Evolutionary conservation across 2,329 filamentous ascomycete species (phyloP), one percentile per base, ranked within the genome.

Genomic region (Tricladium varicosporioides): DNA sequence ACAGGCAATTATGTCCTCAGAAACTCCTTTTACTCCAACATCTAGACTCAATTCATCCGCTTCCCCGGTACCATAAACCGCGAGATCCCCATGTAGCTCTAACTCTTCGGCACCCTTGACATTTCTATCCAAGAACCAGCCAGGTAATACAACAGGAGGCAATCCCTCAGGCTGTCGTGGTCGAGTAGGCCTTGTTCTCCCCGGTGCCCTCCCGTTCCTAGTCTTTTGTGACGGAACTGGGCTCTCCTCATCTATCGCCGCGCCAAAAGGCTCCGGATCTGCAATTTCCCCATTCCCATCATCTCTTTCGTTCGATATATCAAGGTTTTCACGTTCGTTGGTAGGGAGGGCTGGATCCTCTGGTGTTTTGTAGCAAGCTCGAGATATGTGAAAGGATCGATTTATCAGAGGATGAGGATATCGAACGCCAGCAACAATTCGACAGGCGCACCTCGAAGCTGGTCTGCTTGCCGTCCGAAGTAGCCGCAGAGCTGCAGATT

Each of bases 91-190:
- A 18, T 54, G 57, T 10, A 57, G 27, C 13, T 52, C 36, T 40
- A 57, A 32, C 31, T 66, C 59, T 31, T 57, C 63, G 5, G 57
- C 31, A 44, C 56, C 59, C 19, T 63, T 61, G 27, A 88, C 76
- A 54, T 80, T 80, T 16, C 74, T 69, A 42, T 78, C 71, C 53
- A 83, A 70, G 60, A 88, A 89, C 70, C 76, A 80, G 55, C 76
- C 70, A 0, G 86, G 84, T 13, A 89, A 72, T 50, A 78, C 74
- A 18, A 83, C 72, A 2, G 77, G 74, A n/a, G 81, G 81, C 10
- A 83, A 53, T 22, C 69, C 70, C 51, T 69, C 65, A 5, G 61
- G 56, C 45, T 63, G 58, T 49, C 63, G 62, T 51, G 56, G 60
- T 42, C 65, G 60, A 48, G 59, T 62, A 15, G 51, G 55, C 33